Conservation (phyloP, 805 yeast species). For the Kockiozyma suomiensis region DNA sequence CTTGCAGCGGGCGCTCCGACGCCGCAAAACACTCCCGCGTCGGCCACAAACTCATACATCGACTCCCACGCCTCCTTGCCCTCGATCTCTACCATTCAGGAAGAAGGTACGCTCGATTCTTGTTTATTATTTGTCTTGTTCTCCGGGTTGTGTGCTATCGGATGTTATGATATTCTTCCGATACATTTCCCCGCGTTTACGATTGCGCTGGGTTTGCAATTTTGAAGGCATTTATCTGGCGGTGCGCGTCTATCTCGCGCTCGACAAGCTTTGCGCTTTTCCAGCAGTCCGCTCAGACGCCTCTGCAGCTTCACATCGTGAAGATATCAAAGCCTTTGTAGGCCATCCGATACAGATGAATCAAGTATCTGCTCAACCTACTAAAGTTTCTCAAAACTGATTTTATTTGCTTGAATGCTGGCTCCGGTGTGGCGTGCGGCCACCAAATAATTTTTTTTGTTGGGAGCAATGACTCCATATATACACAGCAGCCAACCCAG, state of each 20-base stretch:
- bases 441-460: constrained; percentile 5
- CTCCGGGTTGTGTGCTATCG: background rate
- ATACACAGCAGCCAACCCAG: background rate
- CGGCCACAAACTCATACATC: constrained; percentile 56
- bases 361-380: too few relatives aligned
- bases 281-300: background rate
- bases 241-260: constrained; percentile 5
- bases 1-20: constrained; percentile 90
- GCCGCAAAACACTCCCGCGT: constrained; percentile 97
- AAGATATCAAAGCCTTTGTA: too few relatives aligned
- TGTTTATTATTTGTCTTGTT: background rate
- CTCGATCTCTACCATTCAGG: constrained; percentile 70
- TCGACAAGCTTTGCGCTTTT: background rate
- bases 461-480: constrained; percentile 7
- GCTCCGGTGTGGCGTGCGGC: background rate
- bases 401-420: background rate
- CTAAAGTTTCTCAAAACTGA: too few relatives aligned
- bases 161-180: background rate
- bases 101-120: constrained; percentile 50
- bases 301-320: too few relatives aligned
- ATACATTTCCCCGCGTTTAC: background rate
- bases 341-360: too few relatives aligned
- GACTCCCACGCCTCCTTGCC: constrained; percentile 50
- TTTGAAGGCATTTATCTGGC: background rate
- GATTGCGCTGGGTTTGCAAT: too few relatives aligned